Evolutionary conservation across 2,329 filamentous ascomycete genomes (phyloP).

Genomic region (Pyrenophora graminea): DNA sequence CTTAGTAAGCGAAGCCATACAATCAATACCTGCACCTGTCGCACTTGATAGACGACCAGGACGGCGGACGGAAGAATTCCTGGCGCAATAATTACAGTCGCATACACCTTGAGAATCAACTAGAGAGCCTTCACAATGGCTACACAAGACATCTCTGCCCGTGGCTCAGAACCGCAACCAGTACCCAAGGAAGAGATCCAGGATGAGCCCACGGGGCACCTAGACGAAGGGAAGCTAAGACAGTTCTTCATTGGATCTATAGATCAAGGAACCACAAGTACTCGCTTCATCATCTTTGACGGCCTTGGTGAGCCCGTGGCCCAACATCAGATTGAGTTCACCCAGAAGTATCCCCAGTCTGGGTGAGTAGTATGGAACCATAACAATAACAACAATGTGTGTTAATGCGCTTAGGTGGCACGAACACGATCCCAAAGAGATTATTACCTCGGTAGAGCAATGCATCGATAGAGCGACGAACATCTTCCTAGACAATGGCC

Average conservation of each 20-base stretch:
- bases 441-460: conserved; percentile 73
- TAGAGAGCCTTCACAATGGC: conserved; percentile 23
- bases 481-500: conserved; percentile 71
- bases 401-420: conserved; percentile 68
- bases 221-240: conserved; percentile 44
- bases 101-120: neutral
- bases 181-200: conserved; percentile 37
- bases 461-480: conserved; percentile 79
- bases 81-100: conserved; percentile 6
- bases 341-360: conserved; percentile 80
- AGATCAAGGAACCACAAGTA: conserved; percentile 88
- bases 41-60: conserved; percentile 15
- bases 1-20: neutral
- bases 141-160: conserved; percentile 35
- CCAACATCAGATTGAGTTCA: conserved; percentile 84
- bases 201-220: conserved; percentile 27
- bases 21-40: conserved; percentile 17
- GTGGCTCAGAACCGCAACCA: conserved; percentile 35
- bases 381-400: neutral
- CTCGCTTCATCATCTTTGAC: conserved; percentile 89
- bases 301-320: conserved; percentile 75
- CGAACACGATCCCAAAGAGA: conserved; percentile 80
- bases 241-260: conserved; percentile 82
- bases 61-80: conserved; percentile 22
- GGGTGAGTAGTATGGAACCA: conserved; percentile 63